Percentiles rank a stretch among this genome's conserved stretches.
Conservation (phyloP, 129 eudicot genomes). For the Solidago caesia region DNA sequence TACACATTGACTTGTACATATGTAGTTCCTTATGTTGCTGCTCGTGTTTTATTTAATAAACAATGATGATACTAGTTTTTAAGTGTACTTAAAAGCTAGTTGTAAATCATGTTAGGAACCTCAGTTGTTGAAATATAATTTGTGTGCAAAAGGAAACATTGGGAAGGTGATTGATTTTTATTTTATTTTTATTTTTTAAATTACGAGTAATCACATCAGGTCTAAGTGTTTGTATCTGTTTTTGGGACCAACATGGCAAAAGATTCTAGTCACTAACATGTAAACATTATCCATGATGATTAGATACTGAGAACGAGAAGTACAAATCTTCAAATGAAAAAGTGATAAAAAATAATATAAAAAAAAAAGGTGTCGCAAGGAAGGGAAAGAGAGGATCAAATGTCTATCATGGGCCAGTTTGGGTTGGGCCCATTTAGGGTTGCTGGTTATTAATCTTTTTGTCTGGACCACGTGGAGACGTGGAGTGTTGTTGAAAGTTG, state of each 20-base stretch:
- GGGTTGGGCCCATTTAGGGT: no score
- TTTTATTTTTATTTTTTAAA: background rate
- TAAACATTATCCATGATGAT: background rate
- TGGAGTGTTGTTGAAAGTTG: no score
- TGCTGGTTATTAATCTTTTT: no score
- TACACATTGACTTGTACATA: slow-evolving; percentile 20
- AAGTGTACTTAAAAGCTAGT: background rate
- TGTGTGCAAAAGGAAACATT: background rate
- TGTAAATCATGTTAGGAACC: background rate
- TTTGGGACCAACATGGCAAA: background rate
- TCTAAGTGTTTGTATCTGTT: background rate
- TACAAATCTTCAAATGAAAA: background rate
- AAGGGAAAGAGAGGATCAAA: no score
- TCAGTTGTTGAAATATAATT: slow-evolving; percentile 16
- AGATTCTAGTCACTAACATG: background rate
- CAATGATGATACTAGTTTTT: background rate
- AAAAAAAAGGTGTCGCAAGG: no score
- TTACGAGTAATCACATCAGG: background rate
- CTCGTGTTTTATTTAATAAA: background rate
- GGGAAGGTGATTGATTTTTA: slow-evolving; percentile 1
- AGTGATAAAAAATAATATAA: no score
- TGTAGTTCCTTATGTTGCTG: background rate
- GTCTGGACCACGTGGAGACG: no score
- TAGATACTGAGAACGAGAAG: background rate
- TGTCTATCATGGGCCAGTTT: no score